Conservation (phyloP, 768 basidiomycete genomes). For the Trametes meyenii region DNA sequence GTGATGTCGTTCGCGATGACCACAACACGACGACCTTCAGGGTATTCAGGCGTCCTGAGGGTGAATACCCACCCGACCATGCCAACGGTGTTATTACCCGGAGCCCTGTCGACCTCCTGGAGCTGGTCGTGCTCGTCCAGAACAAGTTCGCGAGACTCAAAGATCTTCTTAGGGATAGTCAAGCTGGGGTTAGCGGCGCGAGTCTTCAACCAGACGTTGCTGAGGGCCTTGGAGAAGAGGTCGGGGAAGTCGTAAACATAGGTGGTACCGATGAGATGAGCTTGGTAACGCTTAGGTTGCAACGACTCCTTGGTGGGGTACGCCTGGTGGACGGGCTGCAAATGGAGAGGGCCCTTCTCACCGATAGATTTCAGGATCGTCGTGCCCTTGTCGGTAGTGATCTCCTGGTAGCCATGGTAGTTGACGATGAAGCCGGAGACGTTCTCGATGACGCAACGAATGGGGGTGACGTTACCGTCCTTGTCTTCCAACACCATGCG, state of each 20-base stretch:
- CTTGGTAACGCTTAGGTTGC: conserved; percentile 98
- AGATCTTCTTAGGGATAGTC: conserved; percentile 71
- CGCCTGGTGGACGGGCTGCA: conserved; percentile 90
- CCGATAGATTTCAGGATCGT: conserved; percentile 98
- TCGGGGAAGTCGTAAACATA: conserved; percentile 99
- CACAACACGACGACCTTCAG: conserved; percentile 82
- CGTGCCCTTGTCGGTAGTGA: conserved; percentile 92
- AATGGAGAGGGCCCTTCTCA: conserved; percentile 94
- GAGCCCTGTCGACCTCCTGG: conserved; percentile 86
- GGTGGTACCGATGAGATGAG: conserved; percentile 96
- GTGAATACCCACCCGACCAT: conserved; percentile 99
- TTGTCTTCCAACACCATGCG: conserved; percentile 92
- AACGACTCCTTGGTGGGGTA: conserved; percentile 98
- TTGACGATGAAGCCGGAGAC: conserved; percentile 99
- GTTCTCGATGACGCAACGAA: conserved; percentile 98
- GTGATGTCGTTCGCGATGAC: conserved; percentile 99
- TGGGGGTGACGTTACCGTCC: conserved; percentile 93
- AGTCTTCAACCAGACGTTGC: conserved; percentile 86
- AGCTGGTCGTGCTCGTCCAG: conserved; percentile 92
- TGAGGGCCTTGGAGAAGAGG: conserved; percentile 95
- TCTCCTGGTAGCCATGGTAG: conserved; percentile 97
- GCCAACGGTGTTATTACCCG: conserved; percentile 93
- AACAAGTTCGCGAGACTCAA: conserved; percentile 89
- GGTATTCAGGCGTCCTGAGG: conserved; percentile 89
- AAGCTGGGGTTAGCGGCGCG: conserved; percentile 66